A percentile compares a stretch with the other conserved stretches of the same genome.
Evolutionary conservation across 306 rosid genomes (phyloP).

Genomic region (Prunus fruticosa): DNA sequence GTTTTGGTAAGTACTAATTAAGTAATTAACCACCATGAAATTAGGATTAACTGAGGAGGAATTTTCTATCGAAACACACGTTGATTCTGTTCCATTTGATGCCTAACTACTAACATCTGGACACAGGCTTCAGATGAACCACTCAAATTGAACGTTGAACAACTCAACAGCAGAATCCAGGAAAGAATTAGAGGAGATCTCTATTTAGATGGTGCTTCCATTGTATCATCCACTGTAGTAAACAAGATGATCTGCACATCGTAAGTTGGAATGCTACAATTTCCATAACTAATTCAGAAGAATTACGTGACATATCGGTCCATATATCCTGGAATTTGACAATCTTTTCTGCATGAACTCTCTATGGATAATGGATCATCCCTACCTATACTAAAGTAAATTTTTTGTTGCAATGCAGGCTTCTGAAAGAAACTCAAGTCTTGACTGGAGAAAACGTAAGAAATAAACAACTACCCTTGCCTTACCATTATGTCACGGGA

Average conservation of each 20-base stretch:
- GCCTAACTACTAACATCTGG: background rate
- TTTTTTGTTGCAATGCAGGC: slow-evolving; percentile 7
- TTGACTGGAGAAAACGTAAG: slow-evolving; percentile 28
- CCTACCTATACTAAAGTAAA: background rate
- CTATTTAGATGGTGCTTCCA: slow-evolving; percentile 24
- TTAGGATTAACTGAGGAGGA: too few species aligned
- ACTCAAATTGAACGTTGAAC: slow-evolving; percentile 10
- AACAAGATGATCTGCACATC: slow-evolving; percentile 23
- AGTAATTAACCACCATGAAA: background rate
- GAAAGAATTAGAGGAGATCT: slow-evolving; percentile 23
- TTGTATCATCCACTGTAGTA: slow-evolving; percentile 22
- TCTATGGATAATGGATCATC: background rate
- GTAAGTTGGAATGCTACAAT: slow-evolving; percentile 8
- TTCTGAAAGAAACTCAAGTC: slow-evolving; percentile 28
- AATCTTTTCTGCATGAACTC: background rate
- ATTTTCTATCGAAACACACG: background rate
- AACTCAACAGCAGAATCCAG: slow-evolving; percentile 15
- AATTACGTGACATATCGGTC: background rate
- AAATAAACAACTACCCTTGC: too few species aligned
- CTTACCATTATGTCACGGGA: too few species aligned
- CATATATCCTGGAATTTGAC: background rate
- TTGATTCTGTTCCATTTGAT: background rate
- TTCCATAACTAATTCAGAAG: background rate
- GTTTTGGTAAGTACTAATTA: slow-evolving; percentile 25
- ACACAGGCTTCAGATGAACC: slow-evolving; percentile 30